Evolutionary conservation across 2,329 filamentous ascomycete species (phyloP).

Genomic region (Colletotrichum tropicicola): DNA sequence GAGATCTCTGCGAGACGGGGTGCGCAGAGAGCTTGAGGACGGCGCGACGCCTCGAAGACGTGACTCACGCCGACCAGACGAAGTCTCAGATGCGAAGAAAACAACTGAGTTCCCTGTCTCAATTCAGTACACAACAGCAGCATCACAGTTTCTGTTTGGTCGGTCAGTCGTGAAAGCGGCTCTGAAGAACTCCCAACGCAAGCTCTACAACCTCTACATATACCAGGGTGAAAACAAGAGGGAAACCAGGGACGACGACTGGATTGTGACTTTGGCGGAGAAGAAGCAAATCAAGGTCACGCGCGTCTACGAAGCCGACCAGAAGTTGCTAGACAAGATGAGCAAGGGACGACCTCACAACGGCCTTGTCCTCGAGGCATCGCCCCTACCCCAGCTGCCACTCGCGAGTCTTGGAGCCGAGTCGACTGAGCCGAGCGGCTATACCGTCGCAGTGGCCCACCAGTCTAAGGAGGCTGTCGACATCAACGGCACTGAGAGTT

Average conservation of each 20-base stretch:
- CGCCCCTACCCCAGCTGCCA: conserved; percentile 79
- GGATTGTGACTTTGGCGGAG: conserved; percentile 56
- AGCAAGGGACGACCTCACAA: conserved; percentile 87
- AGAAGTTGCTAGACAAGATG: conserved; percentile 83
- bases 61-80: background rate
- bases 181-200: conserved; percentile 70
- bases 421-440: conserved; percentile 55
- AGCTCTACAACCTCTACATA: conserved; percentile 87
- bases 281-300: conserved; percentile 62
- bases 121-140: conserved; percentile 76
- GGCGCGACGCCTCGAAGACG: background rate
- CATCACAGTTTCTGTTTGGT: conserved; percentile 92
- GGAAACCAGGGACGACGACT: conserved; percentile 54
- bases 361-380: conserved; percentile 87
- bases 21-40: conserved; percentile 5
- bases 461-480: conserved; percentile 79
- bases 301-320: conserved; percentile 66
- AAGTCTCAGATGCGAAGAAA: background rate
- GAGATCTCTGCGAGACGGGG: conserved; percentile 4
- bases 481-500: conserved; percentile 74
- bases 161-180: conserved; percentile 83
- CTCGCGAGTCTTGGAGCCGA: conserved; percentile 65
- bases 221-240: conserved; percentile 67
- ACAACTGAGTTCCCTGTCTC: conserved; percentile 27
- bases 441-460: conserved; percentile 67